Percentiles rank a stretch among this genome's conserved stretches.
Conservation (phyloP, 179 eudicot species). For the Vitellaria paradoxa region DNA sequence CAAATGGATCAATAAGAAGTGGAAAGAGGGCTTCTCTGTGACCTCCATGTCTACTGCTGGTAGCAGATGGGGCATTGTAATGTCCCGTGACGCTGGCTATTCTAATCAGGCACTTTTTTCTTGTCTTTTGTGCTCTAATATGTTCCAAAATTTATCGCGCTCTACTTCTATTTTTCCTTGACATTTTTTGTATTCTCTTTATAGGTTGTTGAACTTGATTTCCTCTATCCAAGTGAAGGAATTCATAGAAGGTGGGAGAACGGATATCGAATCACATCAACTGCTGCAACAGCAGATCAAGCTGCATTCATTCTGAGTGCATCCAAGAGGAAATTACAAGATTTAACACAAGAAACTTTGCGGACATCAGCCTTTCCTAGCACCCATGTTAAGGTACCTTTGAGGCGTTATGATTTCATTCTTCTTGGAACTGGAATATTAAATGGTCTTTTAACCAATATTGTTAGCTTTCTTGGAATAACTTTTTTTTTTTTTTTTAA, state of each 20-base stretch:
- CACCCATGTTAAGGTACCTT: conserved; percentile 49
- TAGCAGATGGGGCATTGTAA: conserved; percentile 57
- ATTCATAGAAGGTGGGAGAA: conserved; percentile 63
- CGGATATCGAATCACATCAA: conserved; percentile 56
- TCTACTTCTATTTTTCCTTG: not conserved
- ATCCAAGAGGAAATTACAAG: conserved; percentile 35
- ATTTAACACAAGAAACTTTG: conserved; percentile 58
- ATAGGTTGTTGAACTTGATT: conserved; percentile 71
- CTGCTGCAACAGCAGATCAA: conserved; percentile 62
- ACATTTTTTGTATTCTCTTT: not conserved
- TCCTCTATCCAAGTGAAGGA: conserved; percentile 74
- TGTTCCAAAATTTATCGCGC: not conserved
- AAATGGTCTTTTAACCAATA: no score
- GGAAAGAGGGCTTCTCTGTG: conserved; percentile 65
- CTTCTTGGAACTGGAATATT: not conserved
- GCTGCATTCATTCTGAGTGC: conserved; percentile 57
- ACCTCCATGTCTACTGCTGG: conserved; percentile 72
- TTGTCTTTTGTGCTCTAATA: not conserved
- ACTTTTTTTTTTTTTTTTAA: no score
- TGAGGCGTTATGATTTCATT: not conserved
- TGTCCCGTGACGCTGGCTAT: conserved; percentile 55
- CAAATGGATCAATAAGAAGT: conserved; percentile 68
- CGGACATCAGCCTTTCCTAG: conserved; percentile 58
- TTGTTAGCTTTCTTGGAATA: no score
- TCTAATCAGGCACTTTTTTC: conserved; percentile 40